These are phyloP conservation scores for Saccharum hybrid DNA, from an alignment of 202 grass and related monocot species.

Conservation along the genomic window DNA sequence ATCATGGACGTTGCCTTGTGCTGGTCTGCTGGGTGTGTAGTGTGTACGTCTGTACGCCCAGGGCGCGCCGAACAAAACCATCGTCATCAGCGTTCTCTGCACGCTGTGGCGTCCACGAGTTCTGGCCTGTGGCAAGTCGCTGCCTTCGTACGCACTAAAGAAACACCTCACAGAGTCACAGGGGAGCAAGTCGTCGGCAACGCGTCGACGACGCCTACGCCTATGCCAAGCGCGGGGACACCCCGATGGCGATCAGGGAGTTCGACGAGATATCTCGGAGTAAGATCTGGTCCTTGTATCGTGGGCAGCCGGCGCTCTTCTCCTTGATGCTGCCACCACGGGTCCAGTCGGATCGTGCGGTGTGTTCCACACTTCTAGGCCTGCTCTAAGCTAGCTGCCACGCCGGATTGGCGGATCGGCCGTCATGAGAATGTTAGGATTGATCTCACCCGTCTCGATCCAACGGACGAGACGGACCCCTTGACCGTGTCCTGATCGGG, in stretches of 20 bases:
- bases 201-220: slow-evolving; percentile 44
- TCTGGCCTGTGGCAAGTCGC: slow-evolving; percentile 32
- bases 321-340: slow-evolving; percentile 52
- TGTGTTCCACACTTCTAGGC: slow-evolving; percentile 17
- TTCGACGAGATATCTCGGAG: slow-evolving; percentile 39
- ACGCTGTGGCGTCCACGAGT: background rate
- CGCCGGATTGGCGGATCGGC: too few relatives aligned
- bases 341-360: slow-evolving; percentile 47
- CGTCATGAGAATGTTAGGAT: too few relatives aligned
- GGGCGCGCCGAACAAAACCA: too few relatives aligned
- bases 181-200: slow-evolving; percentile 41
- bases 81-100: too few relatives aligned
- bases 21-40: too few relatives aligned
- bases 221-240: slow-evolving; percentile 61
- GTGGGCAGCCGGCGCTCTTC: slow-evolving; percentile 42
- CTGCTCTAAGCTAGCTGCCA: too few relatives aligned
- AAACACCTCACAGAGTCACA: slow-evolving; percentile 4
- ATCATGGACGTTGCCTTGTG: too few relatives aligned
- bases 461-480: too few relatives aligned
- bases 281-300: too few relatives aligned
- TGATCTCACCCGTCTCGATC: too few relatives aligned
- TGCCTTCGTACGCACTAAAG: slow-evolving; percentile 49
- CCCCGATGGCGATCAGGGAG: slow-evolving; percentile 25
- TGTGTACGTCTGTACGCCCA: too few relatives aligned
- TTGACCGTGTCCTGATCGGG: too few relatives aligned